Conservation (phyloP, 257 asterid genomes). For the Ligustrum vulgare region DNA sequence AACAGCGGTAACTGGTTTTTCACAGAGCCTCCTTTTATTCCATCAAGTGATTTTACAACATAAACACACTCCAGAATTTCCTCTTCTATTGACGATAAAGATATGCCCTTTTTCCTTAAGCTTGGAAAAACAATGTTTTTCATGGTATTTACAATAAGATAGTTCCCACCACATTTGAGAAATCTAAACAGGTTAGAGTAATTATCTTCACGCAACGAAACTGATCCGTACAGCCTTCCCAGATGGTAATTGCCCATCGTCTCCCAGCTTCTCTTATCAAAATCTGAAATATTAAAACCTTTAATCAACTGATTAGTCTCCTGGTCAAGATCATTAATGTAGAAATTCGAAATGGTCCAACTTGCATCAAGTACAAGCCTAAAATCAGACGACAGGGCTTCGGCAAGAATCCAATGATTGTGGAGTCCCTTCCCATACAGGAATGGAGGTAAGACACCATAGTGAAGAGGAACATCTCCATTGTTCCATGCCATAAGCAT, state of each 20-base stretch:
- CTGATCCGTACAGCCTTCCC: conserved; percentile 73
- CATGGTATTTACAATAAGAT: conserved; percentile 46
- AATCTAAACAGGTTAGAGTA: conserved; percentile 52
- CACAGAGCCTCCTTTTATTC: conserved; percentile 37
- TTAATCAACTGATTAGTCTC: conserved; percentile 20
- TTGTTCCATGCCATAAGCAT: conserved; percentile 90
- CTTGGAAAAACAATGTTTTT: conserved; percentile 52
- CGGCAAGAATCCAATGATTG: conserved; percentile 73
- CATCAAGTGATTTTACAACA: conserved; percentile 35
- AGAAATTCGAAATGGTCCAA: conserved; percentile 61
- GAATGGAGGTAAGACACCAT: conserved; percentile 86
- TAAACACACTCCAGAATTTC: conserved; percentile 47
- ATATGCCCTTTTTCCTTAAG: conserved; percentile 39
- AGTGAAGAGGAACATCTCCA: conserved; percentile 80
- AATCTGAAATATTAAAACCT: conserved; percentile 25
- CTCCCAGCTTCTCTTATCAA: conserved; percentile 57
- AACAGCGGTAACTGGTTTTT: conserved; percentile 31
- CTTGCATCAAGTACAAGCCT: conserved; percentile 84
- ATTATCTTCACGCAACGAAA: conserved; percentile 58
- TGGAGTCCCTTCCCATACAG: conserved; percentile 73
- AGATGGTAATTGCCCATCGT: conserved; percentile 55
- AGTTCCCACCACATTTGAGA: conserved; percentile 43
- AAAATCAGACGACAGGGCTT: conserved; percentile 73
- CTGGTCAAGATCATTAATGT: conserved; percentile 34
- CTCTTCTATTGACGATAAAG: conserved; percentile 30